Base-by-base conservation (phyloP, 2,329 filamentous ascomycete genomes). In the Curvularia sp. region DNA sequence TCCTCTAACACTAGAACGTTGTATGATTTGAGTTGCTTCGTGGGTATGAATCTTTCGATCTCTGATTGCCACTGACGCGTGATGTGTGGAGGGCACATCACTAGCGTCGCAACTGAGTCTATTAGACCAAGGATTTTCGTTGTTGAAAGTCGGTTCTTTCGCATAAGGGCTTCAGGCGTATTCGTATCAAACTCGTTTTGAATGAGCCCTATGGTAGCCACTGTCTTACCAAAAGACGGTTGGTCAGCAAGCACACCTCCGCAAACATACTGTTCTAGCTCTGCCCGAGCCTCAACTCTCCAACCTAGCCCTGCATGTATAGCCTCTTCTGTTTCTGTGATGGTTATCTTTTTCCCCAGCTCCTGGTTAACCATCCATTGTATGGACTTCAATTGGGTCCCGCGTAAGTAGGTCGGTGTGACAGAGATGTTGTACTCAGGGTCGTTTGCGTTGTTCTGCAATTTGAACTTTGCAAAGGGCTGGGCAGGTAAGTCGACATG, bases 151-250 rank as follows among this genome's bases (percentile, higher is more conserved):
- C 47, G 10, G 18, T 74, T 70, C 6, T 50, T 45, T 13, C 58
- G 19, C 1, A 71, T n/a, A 15, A 71, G 59, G 19, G 10, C 59
- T 41, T 46, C 57, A 10, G 36, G 53, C 39, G 42, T 38, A 1
- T 49, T 25, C 7, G 66, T 42, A 9, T 74, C 58, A 28, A 79
- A 78, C 43, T 83, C 79, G 3, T 76, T 72, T 34, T 84, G 78
- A 28, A 89, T 81, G 8, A 89, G 72, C 0, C 80, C 86, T 12
- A 90, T 78, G 2, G 82, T 82, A 0, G 84, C 82, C 1, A 86
- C 82, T 0, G 88, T 90, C 66, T 91, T 90, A 0, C 88, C 88
- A 67, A 87, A 90, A 0, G 86, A 87, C 32, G 89, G 86, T 43
- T 85, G 80, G 66, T 89, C 86, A 2, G 87, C 87, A 32, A 89